These are phyloP conservation scores for Candida pseudocylindracea DNA, from an alignment of 1,139 yeast species.

Conservation along the genomic window DNA sequence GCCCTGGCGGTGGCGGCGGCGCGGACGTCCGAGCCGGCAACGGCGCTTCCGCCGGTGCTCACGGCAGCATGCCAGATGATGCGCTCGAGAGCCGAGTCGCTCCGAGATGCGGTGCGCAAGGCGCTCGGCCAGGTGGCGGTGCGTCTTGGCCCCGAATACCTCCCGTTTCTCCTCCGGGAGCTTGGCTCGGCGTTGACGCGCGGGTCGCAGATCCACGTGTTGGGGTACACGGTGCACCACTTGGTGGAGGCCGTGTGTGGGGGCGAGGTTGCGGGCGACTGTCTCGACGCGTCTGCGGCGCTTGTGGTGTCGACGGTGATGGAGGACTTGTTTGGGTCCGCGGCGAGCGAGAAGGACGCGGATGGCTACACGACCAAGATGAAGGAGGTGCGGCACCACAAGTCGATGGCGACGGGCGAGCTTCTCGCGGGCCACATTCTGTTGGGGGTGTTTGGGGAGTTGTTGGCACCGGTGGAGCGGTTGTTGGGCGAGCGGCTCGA, in stretches of 20 bases:
- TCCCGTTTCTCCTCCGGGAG: slow-evolving; percentile 57
- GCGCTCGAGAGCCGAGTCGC: slow-evolving; percentile 67
- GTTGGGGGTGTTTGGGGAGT: slow-evolving; percentile 31
- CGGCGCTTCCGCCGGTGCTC: not conserved
- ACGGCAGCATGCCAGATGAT: not conserved
- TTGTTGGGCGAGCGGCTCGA: slow-evolving; percentile 45
- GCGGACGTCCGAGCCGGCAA: not conserved
- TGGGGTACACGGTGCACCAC: slow-evolving; percentile 74
- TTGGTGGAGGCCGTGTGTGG: too few relatives aligned
- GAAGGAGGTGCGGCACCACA: slow-evolving; percentile 80
- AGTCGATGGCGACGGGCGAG: slow-evolving; percentile 78
- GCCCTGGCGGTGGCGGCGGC: not conserved
- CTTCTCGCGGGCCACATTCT: slow-evolving; percentile 43
- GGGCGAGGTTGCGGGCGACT: slow-evolving; percentile 22
- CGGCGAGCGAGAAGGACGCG: slow-evolving; percentile 88
- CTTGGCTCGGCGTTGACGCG: slow-evolving; percentile 57
- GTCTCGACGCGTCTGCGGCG: slow-evolving; percentile 39
- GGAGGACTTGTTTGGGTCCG: slow-evolving; percentile 86
- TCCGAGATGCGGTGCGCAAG: slow-evolving; percentile 73
- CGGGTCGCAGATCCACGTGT: slow-evolving; percentile 87
- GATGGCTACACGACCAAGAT: slow-evolving; percentile 75
- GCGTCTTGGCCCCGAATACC: slow-evolving; percentile 50
- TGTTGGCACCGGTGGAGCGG: slow-evolving; percentile 50
- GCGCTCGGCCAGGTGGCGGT: slow-evolving; percentile 44
- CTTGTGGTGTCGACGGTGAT: slow-evolving; percentile 51